Conservation (phyloP, 2,329 filamentous ascomycete species). For the Botrytis hyacinthi region DNA sequence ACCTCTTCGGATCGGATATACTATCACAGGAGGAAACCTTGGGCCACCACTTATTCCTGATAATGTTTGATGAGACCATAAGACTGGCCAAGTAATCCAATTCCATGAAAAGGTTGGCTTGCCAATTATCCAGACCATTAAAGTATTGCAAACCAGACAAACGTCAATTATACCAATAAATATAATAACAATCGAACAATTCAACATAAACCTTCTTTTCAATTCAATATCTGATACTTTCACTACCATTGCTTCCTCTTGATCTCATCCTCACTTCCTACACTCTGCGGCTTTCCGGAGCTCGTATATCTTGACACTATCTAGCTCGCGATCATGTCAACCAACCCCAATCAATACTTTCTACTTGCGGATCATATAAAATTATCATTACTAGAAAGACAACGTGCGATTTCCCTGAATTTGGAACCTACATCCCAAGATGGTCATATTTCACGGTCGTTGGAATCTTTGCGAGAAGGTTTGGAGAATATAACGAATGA, state of each 20-base stretch:
- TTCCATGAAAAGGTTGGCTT: neutral
- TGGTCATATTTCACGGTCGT: conserved; percentile 80
- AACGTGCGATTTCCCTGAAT: conserved; percentile 78
- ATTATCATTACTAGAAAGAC: conserved; percentile 86
- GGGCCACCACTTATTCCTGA: neutral
- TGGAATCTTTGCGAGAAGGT: conserved; percentile 82
- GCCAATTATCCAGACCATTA: neutral
- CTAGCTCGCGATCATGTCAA: conserved; percentile 43
- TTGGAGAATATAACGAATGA: conserved; percentile 68
- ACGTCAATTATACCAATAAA: neutral
- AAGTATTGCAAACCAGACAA: neutral
- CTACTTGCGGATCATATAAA: conserved; percentile 97
- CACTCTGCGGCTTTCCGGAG: neutral
- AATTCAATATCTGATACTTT: neutral
- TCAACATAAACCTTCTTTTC: neutral
- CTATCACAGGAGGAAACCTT: neutral
- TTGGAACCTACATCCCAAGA: conserved; percentile 73
- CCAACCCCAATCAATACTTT: conserved; percentile 73
- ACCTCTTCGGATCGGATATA: conserved; percentile 5
- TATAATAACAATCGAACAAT: neutral
- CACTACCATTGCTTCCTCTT: neutral
- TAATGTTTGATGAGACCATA: neutral
- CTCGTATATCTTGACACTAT: neutral
- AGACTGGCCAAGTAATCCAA: neutral
- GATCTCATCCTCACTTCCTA: neutral